Conservation (phyloP, 148 eudicot species). For the Selenicereus undatus region DNA sequence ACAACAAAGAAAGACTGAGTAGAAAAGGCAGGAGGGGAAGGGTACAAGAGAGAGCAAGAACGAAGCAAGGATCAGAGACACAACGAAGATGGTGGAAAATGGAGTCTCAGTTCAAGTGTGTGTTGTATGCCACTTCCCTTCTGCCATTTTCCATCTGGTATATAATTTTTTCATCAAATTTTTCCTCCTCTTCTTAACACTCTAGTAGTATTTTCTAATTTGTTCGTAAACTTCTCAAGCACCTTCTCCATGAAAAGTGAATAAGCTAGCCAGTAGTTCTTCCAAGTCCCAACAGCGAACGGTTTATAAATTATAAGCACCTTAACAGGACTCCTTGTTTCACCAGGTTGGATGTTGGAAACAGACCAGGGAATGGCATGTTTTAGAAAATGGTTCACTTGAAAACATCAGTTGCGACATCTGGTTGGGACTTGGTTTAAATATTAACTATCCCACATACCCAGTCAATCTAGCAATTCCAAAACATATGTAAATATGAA, state of each 20-base stretch:
- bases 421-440: too few species aligned
- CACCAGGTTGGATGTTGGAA: not conserved
- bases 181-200: too few species aligned
- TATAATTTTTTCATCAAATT: too few species aligned
- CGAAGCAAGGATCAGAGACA: too few species aligned
- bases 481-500: not conserved
- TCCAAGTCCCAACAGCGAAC: not conserved
- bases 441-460: not conserved
- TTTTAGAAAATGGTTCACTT: not conserved
- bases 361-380: not conserved
- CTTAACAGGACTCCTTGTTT: not conserved
- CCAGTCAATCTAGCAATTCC: not conserved
- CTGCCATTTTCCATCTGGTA: too few species aligned
- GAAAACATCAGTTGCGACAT: not conserved
- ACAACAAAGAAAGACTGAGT: too few species aligned
- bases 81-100: too few species aligned
- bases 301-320: not conserved
- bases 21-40: too few species aligned
- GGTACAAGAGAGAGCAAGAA: too few species aligned
- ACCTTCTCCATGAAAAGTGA: not conserved
- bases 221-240: not conserved
- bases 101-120: too few species aligned
- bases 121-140: too few species aligned
- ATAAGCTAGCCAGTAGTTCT: not conserved
- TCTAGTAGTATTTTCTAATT: too few species aligned